These are phyloP conservation scores for Ustilago loliicola DNA, from an alignment of 1,284 basidiomycete species.

Conservation along the genomic window DNA sequence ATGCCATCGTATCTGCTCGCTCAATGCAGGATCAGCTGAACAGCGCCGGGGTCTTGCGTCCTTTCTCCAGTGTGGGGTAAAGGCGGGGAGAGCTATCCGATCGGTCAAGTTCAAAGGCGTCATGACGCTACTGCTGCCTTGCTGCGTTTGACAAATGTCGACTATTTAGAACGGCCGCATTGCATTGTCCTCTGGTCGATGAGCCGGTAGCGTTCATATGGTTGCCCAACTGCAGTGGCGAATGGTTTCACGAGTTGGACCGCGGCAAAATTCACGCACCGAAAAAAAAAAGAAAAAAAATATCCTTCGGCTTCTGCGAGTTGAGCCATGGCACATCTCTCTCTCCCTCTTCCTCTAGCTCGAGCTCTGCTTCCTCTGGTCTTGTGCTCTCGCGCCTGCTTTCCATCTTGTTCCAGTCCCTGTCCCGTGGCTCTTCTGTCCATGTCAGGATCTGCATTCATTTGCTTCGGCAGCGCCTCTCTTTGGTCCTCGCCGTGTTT, in stretches of 20 bases:
- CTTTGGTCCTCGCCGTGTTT: background rate
- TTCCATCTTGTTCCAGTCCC: slow-evolving; percentile 2
- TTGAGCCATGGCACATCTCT: slow-evolving; percentile 3
- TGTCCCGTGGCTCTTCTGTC: slow-evolving; percentile 2
- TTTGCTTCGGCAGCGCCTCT: background rate
- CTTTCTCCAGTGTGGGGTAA: slow-evolving; percentile 19
- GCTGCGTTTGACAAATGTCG: slow-evolving; percentile 11
- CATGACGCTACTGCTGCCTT: slow-evolving; percentile 11
- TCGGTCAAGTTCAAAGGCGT: slow-evolving; percentile 14
- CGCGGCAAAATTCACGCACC: slow-evolving; percentile 19
- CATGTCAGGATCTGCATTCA: slow-evolving; percentile 3
- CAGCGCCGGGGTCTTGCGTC: slow-evolving; percentile 9
- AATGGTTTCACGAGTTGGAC: slow-evolving; percentile 17
- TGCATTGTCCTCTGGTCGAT: slow-evolving; percentile 19
- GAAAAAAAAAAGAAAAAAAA: background rate
- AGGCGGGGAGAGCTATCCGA: background rate
- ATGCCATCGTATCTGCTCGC: background rate
- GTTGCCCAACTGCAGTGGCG: slow-evolving; percentile 15
- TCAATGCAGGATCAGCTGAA: slow-evolving; percentile 16
- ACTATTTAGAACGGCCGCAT: background rate
- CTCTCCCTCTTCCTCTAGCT: background rate
- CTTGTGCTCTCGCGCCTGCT: background rate
- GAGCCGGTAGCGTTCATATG: slow-evolving; percentile 25
- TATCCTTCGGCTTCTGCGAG: background rate
- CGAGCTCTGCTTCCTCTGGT: background rate